These are phyloP conservation scores for Ochromonas danica DNA, from an alignment of 108 stramenopile genomes.

Conservation along the genomic window DNA sequence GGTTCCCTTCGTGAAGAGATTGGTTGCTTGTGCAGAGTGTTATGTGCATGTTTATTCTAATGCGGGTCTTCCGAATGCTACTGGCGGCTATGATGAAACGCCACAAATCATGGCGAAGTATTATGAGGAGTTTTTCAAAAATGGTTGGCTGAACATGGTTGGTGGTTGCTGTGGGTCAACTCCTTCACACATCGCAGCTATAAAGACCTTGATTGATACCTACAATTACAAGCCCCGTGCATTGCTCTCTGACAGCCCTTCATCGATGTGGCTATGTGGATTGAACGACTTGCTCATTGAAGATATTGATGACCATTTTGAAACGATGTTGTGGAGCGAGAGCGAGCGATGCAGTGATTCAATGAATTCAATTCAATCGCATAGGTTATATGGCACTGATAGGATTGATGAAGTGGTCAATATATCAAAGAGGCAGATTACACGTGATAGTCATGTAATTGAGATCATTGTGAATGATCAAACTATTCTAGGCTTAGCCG, in stretches of 20 bases:
- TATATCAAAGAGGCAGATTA: conserved; percentile 93
- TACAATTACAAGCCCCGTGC: conserved; percentile 66
- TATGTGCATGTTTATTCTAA: conserved; percentile 95
- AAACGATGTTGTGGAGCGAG: conserved; percentile 88
- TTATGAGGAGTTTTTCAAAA: conserved; percentile 86
- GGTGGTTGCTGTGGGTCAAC: conserved; percentile 98
- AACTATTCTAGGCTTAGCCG: conserved; percentile 90
- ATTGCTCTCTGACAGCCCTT: conserved; percentile 54
- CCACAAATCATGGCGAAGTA: conserved; percentile 84
- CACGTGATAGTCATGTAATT: conserved; percentile 93
- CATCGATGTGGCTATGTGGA: conserved; percentile 92
- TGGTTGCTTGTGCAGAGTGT: conserved; percentile 83
- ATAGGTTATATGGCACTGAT: conserved; percentile 90
- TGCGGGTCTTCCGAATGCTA: conserved; percentile 96
- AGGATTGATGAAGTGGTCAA: conserved; percentile 91
- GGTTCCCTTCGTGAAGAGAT: conserved; percentile 86
- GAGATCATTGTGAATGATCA: conserved; percentile 99
- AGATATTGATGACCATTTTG: conserved; percentile 80
- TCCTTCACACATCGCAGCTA: conserved; percentile 87
- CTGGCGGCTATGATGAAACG: conserved; percentile 97
- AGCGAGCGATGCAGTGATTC: conserved; percentile 95
- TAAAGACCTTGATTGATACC: conserved; percentile 56
- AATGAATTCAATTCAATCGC: conserved; percentile 83
- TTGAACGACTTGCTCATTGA: conserved; percentile 87
- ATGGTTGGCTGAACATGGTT: conserved; percentile 92